Evolutionary conservation across 129 eudicot genomes (phyloP), one percentile per base, ranked within the genome.

Genomic region (Centella asiatica): DNA sequence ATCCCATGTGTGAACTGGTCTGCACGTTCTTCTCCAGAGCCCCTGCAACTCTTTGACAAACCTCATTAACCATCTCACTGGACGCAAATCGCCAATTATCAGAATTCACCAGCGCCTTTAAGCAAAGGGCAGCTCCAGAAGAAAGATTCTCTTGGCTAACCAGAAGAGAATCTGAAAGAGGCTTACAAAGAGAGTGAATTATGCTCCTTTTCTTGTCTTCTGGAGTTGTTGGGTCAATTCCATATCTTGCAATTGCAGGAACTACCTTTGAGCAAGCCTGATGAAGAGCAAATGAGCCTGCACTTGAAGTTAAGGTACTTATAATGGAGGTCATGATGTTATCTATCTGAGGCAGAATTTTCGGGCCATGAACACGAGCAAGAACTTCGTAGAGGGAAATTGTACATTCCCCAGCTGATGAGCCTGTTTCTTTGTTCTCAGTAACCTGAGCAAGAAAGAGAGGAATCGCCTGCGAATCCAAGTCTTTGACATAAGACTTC

Each of bases 261-360:
- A 92, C 88, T 47, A 92, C 99, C 69, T 92, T 92, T 45, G 99
- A 80, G 72, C 99, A 87, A 55, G 99, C 96, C 60, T 87, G 95
- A 47, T 92, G 99, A 76, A 87, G 96, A 40, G 99, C 88, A 64
- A 92, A 92, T 25, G 96, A 89, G n/a, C 86, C 88, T 0, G 78
- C 99, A 59, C 96, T 84, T 4, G 82, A 76, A 55, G 84, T 60
- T 50, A 92, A 56, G 12, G 90, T 92, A 56, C 70, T 84, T 49
- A 85, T 70, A 34, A 92, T 82, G 34, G 95, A 79, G 54, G 75
- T 65, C 99, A 92, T 92, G 57, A 92, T 87, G 74, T 82, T 87
- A 47, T 80, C 83, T 33, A 87, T 84, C 44, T 87, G 96, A 34
- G 99, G 73, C 24, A 87, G 88, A 36, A 87, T 92, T 44, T 85